These are phyloP conservation scores for Globisporangium okanoganense DNA, from an alignment of 352 stramenopile genomes.

Conservation along the genomic window DNA sequence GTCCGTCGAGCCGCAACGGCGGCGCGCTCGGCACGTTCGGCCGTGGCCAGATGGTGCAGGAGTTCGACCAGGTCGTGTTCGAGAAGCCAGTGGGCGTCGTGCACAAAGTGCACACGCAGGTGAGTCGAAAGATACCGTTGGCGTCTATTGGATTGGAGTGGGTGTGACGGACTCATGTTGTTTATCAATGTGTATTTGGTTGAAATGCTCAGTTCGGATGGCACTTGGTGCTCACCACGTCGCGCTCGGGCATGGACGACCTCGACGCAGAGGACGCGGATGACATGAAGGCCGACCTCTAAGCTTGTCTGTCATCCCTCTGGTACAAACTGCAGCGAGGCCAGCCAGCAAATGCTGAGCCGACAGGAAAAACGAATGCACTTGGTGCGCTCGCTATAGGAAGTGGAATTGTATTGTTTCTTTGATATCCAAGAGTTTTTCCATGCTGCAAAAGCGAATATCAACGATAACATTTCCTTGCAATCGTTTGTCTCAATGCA, in stretches of 20 bases:
- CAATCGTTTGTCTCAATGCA: not conserved
- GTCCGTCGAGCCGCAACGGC: slow-evolving; percentile 54
- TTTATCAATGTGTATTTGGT: not conserved
- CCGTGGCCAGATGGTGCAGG: slow-evolving; percentile 65
- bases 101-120: slow-evolving; percentile 77
- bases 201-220: slow-evolving; percentile 57
- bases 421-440: not conserved
- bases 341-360: not conserved
- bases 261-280: slow-evolving; percentile 6
- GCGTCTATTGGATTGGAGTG: not conserved
- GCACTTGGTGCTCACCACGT: slow-evolving; percentile 27
- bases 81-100: slow-evolving; percentile 55
- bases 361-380: not conserved
- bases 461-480: not conserved
- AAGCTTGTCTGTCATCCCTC: not conserved
- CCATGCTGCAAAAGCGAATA: not conserved
- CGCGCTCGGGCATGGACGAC: slow-evolving; percentile 49
- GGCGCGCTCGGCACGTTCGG: slow-evolving; percentile 66
- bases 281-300: slow-evolving; percentile 4
- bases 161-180: not conserved
- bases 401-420: not conserved
- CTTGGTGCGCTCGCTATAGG: not conserved
- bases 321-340: no score
- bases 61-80: slow-evolving; percentile 81
- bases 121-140: slow-evolving; percentile 15